Base-by-base conservation (phyloP, 2,329 filamentous ascomycete genomes). In the Colletotrichum caudatum region DNA sequence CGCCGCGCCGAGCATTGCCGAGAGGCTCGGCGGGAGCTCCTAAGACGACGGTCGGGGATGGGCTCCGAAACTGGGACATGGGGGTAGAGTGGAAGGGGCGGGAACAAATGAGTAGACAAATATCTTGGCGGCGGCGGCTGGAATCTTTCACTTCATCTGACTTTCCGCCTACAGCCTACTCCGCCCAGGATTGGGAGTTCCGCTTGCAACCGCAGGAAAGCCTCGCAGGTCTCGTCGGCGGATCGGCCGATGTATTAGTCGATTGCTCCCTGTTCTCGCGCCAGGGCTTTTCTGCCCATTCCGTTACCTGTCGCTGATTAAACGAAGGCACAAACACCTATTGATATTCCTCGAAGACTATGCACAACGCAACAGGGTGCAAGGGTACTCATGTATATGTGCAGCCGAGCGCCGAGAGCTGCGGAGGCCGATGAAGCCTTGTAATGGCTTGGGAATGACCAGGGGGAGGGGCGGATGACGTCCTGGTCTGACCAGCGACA, bases 1-100 rank as follows among this genome's bases (percentile, higher is more conserved):
- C 59, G 69, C 69, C 69, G 69, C 65, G 69, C 69, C 69, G 50
- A 72, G 69, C 41, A 60, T 64, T 72, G 69, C 69, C 69, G 69
- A 71, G 69, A 69, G 59, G 65, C 69, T 71, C 65, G 69, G 69
- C 69, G 69, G 69, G 65, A 69, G 35, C 59, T 37, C 35, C 39
- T 33, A n/a, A 33, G 39, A 54, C 69, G 53, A 41, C 54, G 54
- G 58, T 69, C 65, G 48, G 69, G 68, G 59, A 48, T 60, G 58
- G 59, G 26, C 53, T 59, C 59, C 59, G 65, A 71, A 71, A 60
- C 56, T 64, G 35, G 35, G 16, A 50, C 41, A 57, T 39, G 65
- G 65, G 50, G 48, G n/a, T 29, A 26, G 58, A 41, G 50, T 46
- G 60, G 66, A 29, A 33, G n/a, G 51, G 51, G 39, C 23, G 56